Base-by-base conservation (phyloP, 148 eudicot genomes). In the Pouteria glomerata region DNA sequence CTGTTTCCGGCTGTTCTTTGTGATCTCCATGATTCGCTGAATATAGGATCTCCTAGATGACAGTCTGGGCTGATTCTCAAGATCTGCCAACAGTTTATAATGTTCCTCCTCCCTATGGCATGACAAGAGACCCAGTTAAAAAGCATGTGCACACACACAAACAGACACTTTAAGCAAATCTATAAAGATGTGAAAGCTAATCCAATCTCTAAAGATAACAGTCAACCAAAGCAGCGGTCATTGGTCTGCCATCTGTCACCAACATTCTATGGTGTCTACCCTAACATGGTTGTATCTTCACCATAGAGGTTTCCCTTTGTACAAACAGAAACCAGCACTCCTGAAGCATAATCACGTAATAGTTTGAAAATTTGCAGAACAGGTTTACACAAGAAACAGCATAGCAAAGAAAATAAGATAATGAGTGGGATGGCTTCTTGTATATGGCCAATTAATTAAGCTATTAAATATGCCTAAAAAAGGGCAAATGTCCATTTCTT, bases 1-100 rank as follows among this genome's bases (percentile, higher is more conserved):
- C 61, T 84, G 88, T 73, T 90, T 90, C 75, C 89, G 67, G 78
- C 90, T 86, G 79, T 88, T 90, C 79, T 88, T 90, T 2, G 96
- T 85, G 62, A 90, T 88, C 78, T 90, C 86, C 12, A 78, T 75
- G 63, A 90, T 75, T 71, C 87, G 83, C 73, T 82, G 73, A 59
- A 90, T 79, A 77, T 86, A 88, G 42, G 92, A 86, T 75, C 78
- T 83, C 75, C 92, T 76, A n/a, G 90, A 60, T 52, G 82, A 80
- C 71, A 73, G 58, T 58, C 88, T 84, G 66, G 88, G 84, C 69
- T 81, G 88, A 53, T 74, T 86, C 65, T 82, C 73, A 34, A 86
- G 73, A 62, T 85, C 83, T 66, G 78, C 70, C 0, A 76, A 79
- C 50, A 88, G 79, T 75, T 76, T 77, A 19, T 69, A 62, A 68